Base-by-base conservation (phyloP, 176 grass and related monocot genomes). In the Puccinellia tenuiflora region DNA sequence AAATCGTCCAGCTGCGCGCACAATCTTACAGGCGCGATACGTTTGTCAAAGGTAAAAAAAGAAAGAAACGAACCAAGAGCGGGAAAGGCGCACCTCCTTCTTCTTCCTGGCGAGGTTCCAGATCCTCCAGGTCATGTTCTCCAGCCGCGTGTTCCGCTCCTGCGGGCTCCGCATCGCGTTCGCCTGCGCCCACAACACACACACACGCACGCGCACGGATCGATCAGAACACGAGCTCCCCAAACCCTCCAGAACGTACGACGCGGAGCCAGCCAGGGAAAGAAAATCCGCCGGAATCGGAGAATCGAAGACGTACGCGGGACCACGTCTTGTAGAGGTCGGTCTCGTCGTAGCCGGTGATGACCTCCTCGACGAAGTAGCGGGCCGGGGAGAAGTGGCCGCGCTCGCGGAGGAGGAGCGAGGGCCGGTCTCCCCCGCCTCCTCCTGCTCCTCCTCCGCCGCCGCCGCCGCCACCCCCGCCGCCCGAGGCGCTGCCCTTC, bases 61-160 rank as follows among this genome's bases (percentile, higher is more conserved):
- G 15, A 18, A 52, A 84, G 61, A 81, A 72, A 50, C 73, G 84
- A 86, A 86, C 65, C 74, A 74, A 85, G 80, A 82, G 62, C 21
- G 28, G 78, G 53, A 73, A 73, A 73, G 48, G 73, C 82, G 31
- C 61, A 98, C 97, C 97, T 96, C 90, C 89, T 96, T 99, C 93
- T 99, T 99, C 88, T 99, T 99, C 83, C 97, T 88, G 50, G 97
- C 93, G 77, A 99, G 87, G 87, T 99, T 99, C 97, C 97, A 99
- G 87, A 99, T 99, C 87, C 96, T 93, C 96, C 96, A 99, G 51
- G 93, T 93, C 96, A 99, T 96, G 77, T 99, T 99, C 80, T 99
- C 96, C 64, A 99, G 89, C 59, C 96, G 79, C 80, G 93, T 99
- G 88, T 99, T 99, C 85, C 85, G 90, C 89, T 99, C 96, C 90